phyloP scores from a whole-genome alignment of 768 basidiomycete genomes.

The Rhizopogon roseolus region DNA sequence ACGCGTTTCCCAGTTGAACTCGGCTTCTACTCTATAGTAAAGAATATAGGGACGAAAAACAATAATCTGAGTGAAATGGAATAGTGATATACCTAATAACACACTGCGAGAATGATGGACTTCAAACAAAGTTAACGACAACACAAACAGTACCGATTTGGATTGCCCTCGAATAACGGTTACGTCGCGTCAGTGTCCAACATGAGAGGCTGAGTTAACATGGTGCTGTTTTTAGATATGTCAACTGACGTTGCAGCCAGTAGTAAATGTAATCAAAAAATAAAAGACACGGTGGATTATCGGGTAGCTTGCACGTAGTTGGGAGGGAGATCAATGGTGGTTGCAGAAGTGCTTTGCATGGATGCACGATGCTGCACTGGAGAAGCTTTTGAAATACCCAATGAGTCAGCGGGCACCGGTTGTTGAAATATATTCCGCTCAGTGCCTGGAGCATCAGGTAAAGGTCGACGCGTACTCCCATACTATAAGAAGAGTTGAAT shows the following conservation, averaged over 20 bases:
- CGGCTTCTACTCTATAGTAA: no score
- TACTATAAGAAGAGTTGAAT: conserved; percentile 4
- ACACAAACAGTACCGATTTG: no score
- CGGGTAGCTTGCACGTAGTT: conserved; percentile 16
- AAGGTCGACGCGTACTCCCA: conserved; percentile 10
- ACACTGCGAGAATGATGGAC: no score
- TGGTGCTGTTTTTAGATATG: no score
- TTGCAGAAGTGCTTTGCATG: conserved; percentile 9
- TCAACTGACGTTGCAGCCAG: neutral
- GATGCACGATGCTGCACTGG: conserved; percentile 1
- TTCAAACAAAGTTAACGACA: no score
- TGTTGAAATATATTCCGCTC: neutral
- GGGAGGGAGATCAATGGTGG: conserved; percentile 15
- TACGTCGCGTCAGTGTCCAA: no score
- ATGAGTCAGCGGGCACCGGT: neutral
- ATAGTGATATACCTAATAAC: no score
- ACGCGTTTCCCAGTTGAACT: no score
- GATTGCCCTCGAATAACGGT: no score
- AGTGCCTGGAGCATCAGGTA: conserved; percentile 18
- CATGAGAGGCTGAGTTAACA: no score
- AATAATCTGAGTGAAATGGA: no score
- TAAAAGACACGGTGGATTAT: neutral
- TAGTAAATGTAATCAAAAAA: neutral
- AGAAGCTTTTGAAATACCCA: neutral
- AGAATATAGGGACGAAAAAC: no score